Conservation (phyloP, 805 yeast genomes). For the Zygoascus flipseniorum region DNA sequence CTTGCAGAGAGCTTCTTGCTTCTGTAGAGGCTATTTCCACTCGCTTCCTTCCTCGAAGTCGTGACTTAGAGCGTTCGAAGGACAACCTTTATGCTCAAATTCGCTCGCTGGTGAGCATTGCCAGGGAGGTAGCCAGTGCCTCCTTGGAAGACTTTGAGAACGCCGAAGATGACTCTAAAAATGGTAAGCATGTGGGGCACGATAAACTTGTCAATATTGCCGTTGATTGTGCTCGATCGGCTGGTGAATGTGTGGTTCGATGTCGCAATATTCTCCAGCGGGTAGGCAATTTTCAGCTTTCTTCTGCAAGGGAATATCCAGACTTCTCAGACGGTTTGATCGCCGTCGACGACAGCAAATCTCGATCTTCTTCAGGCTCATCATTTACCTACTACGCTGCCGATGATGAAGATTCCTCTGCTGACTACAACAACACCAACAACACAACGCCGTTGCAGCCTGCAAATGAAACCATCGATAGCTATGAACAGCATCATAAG, state of each 20-base stretch:
- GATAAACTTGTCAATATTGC: conserved; percentile 23
- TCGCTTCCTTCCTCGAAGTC: conserved; percentile 20
- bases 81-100: conserved; percentile 28
- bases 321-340: conserved; percentile 20
- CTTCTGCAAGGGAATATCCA: conserved; percentile 22
- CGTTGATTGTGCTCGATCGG: conserved; percentile 26
- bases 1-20: conserved; percentile 31
- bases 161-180: conserved; percentile 2
- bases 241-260: conserved; percentile 28
- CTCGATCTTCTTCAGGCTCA: neutral
- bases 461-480: neutral
- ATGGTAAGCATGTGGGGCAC: neutral
- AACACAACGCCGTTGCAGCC: neutral
- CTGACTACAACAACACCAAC: neutral
- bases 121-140: conserved; percentile 29
- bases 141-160: conserved; percentile 1
- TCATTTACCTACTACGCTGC: neutral
- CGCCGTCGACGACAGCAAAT: neutral
- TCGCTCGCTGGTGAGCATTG: conserved; percentile 27
- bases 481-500: neutral
- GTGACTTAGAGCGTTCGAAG: conserved; percentile 26
- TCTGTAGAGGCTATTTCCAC: conserved; percentile 27
- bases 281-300: conserved; percentile 26
- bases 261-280: conserved; percentile 19
- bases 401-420: neutral